A percentile compares a stretch with the other conserved stretches of the same genome.
Conservation (phyloP, 352 stramenopile genomes). For the Pythium grandisporangium region DNA sequence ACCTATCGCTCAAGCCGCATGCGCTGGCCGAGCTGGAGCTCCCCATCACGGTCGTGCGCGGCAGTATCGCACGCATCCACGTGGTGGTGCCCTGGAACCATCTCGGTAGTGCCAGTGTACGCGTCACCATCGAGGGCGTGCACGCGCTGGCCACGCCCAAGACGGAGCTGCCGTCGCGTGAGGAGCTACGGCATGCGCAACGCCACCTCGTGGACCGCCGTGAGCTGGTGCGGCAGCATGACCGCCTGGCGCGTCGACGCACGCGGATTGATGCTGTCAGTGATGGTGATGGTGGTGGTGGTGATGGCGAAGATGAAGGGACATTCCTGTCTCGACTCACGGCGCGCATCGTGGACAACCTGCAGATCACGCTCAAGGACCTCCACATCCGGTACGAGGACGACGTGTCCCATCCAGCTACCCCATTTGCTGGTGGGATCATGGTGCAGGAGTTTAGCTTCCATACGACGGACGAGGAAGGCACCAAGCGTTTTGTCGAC, state of each 20-base stretch:
- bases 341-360: conserved; percentile 67
- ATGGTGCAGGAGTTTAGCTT: conserved; percentile 61
- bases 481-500: conserved; percentile 60
- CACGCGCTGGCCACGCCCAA: conserved; percentile 63
- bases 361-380: conserved; percentile 64
- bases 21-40: conserved; percentile 69
- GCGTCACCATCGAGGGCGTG: conserved; percentile 63
- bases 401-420: conserved; percentile 39
- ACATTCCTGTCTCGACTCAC: conserved; percentile 76
- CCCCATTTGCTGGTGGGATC: conserved; percentile 62
- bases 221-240: conserved; percentile 62
- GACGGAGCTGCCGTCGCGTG: conserved; percentile 28
- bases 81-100: conserved; percentile 85
- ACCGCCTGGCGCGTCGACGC: conserved; percentile 39
- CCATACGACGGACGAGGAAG: conserved; percentile 64
- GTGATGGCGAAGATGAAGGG: conserved; percentile 47
- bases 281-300: too few species aligned
- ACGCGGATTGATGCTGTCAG: too few species aligned
- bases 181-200: conserved; percentile 49
- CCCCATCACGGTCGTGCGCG: conserved; percentile 50
- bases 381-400: conserved; percentile 79
- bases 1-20: conserved; percentile 70
- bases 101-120: conserved; percentile 65
- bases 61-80: conserved; percentile 47
- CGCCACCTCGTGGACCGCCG: conserved; percentile 50